Evolutionary conservation across 805 yeast species (phyloP).

Genomic region (Metschnikowia vanudenii): DNA sequence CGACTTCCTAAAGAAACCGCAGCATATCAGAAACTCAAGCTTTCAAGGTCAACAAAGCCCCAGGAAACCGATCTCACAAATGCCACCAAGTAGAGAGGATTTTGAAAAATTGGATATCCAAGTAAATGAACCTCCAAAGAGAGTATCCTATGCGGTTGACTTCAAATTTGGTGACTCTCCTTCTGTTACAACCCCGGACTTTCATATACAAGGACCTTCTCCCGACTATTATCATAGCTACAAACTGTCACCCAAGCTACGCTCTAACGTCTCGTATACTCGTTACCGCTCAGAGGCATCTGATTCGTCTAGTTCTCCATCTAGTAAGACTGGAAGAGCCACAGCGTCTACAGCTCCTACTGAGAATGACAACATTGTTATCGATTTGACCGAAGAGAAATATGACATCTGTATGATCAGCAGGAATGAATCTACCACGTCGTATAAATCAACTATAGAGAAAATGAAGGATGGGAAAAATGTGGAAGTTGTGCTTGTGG

Average conservation of each 20-base stretch:
- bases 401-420: constrained; percentile 39
- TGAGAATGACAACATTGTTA: constrained; percentile 39
- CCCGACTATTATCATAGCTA: constrained; percentile 4
- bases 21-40: neutral
- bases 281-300: constrained; percentile 7
- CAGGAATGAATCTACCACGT: constrained; percentile 33
- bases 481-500: constrained; percentile 45
- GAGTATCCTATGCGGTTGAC: constrained; percentile 39
- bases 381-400: constrained; percentile 41
- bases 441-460: constrained; percentile 42
- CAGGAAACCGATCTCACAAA: neutral
- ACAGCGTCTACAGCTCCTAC: constrained; percentile 29
- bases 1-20: neutral
- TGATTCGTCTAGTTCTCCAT: constrained; percentile 29
- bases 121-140: constrained; percentile 40
- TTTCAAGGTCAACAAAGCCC: neutral
- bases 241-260: neutral
- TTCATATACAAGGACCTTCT: constrained; percentile 4
- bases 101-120: constrained; percentile 19
- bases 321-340: constrained; percentile 28
- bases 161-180: constrained; percentile 24
- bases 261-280: neutral
- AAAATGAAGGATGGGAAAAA: constrained; percentile 36
- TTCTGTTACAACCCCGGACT: constrained; percentile 1
- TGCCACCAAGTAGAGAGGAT: neutral